These are phyloP conservation scores for Meredithiella fracta DNA, from an alignment of 2,329 filamentous ascomycete species.

Conservation along the genomic window DNA sequence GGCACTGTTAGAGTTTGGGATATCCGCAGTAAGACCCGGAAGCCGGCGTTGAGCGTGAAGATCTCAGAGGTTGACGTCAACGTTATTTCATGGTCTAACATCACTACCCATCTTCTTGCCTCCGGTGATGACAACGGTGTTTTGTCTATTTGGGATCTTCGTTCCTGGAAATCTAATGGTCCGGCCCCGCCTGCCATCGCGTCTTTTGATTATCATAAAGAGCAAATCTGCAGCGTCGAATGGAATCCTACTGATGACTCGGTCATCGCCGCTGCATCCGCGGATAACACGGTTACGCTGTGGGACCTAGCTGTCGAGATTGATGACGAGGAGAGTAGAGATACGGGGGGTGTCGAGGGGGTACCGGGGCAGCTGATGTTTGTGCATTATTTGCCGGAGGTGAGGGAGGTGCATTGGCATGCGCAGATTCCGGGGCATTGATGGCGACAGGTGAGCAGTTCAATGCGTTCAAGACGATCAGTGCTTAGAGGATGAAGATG, in stretches of 20 bases:
- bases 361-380: conserved; percentile 91
- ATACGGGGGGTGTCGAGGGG: conserved; percentile 71
- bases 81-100: conserved; percentile 85
- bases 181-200: conserved; percentile 67
- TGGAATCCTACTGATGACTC: conserved; percentile 97
- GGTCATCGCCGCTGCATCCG: conserved; percentile 80
- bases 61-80: conserved; percentile 81
- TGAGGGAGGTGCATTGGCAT: conserved; percentile 96
- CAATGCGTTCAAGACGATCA: conserved; percentile 71
- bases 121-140: conserved; percentile 85
- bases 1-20: conserved; percentile 96
- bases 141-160: conserved; percentile 92
- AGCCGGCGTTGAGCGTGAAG: conserved; percentile 72
- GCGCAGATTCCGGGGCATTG: conserved; percentile 77
- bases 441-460: conserved; percentile 87
- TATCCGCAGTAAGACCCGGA: conserved; percentile 73
- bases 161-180: conserved; percentile 64
- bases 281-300: conserved; percentile 82
- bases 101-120: conserved; percentile 77
- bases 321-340: conserved; percentile 89
- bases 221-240: conserved; percentile 88
- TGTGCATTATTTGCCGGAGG: conserved; percentile 87
- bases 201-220: conserved; percentile 85
- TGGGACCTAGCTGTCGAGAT: conserved; percentile 96
- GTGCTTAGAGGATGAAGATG: conserved; percentile 35